phyloP scores from a whole-genome alignment of 1,284 basidiomycete species.

The Blastosporella zonata region DNA sequence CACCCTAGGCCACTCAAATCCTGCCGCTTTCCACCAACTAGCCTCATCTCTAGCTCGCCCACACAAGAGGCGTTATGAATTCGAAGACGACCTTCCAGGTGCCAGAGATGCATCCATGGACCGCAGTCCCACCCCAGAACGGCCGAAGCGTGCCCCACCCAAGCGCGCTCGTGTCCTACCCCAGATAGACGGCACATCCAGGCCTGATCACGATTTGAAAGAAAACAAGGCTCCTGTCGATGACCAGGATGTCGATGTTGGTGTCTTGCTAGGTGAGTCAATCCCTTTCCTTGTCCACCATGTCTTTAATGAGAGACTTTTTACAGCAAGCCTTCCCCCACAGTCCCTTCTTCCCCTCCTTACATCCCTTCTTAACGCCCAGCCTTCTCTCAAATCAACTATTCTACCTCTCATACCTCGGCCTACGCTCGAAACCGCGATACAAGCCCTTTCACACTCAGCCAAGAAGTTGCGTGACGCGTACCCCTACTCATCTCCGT shows the following conservation, averaged over 20 bases:
- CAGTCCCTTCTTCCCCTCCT: conserved; percentile 71
- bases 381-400: conserved; percentile 65
- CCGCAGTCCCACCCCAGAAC: conserved; percentile 76
- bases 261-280: conserved; percentile 69
- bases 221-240: conserved; percentile 44
- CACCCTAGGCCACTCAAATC: conserved; percentile 42
- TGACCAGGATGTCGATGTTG: conserved; percentile 69
- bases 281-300: conserved; percentile 12
- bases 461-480: conserved; percentile 73
- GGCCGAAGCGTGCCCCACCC: conserved; percentile 60
- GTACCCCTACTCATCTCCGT: conserved; percentile 69
- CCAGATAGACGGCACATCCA: conserved; percentile 32
- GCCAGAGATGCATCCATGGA: conserved; percentile 69
- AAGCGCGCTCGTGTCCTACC: conserved; percentile 59
- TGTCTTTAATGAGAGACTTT: conserved; percentile 8
- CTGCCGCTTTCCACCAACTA: conserved; percentile 50
- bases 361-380: conserved; percentile 57
- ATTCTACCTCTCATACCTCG: conserved; percentile 75
- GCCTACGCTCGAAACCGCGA: conserved; percentile 69
- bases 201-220: conserved; percentile 39
- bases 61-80: conserved; percentile 63
- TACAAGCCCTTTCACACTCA: conserved; percentile 63
- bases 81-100: conserved; percentile 47
- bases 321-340: conserved; percentile 64
- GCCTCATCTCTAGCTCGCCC: conserved; percentile 41